Percentiles rank a stretch among this genome's conserved stretches.
phyloP scores from a whole-genome alignment of 257 asterid species.

The Paulownia fortunei region DNA sequence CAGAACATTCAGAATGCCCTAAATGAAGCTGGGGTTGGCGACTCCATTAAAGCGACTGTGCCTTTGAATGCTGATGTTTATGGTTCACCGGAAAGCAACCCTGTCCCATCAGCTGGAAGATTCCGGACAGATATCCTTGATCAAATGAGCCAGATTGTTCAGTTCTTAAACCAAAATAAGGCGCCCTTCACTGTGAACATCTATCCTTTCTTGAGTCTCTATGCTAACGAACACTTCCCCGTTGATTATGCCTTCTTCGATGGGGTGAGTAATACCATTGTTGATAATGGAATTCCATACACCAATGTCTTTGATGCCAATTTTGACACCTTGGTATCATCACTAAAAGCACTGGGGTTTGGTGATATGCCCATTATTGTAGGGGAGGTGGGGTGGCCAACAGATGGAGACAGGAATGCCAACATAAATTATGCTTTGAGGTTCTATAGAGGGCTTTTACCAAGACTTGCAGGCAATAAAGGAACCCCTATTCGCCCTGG shows the following conservation, averaged over 20 bases:
- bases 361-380: constrained; percentile 71
- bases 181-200: constrained; percentile 82
- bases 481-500: constrained; percentile 87
- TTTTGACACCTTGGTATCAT: constrained; percentile 71
- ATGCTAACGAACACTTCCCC: constrained; percentile 71
- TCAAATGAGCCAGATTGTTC: constrained; percentile 72
- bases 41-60: constrained; percentile 72
- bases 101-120: constrained; percentile 74
- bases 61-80: constrained; percentile 82
- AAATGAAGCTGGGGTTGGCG: constrained; percentile 69
- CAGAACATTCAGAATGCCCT: constrained; percentile 77
- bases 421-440: constrained; percentile 56
- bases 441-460: constrained; percentile 70
- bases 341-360: constrained; percentile 56
- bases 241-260: constrained; percentile 78
- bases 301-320: constrained; percentile 81
- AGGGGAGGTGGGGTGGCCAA: constrained; percentile 93
- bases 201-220: constrained; percentile 75
- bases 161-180: constrained; percentile 63
- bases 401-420: constrained; percentile 71
- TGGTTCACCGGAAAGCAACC: constrained; percentile 61
- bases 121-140: constrained; percentile 59
- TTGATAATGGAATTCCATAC: constrained; percentile 56
- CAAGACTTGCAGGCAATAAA: constrained; percentile 61
- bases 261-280: constrained; percentile 60